Evolutionary conservation across 1,139 yeast genomes (phyloP), one percentile per base, ranked within the genome.

Genomic region (Lodderomyces elongisporus): DNA sequence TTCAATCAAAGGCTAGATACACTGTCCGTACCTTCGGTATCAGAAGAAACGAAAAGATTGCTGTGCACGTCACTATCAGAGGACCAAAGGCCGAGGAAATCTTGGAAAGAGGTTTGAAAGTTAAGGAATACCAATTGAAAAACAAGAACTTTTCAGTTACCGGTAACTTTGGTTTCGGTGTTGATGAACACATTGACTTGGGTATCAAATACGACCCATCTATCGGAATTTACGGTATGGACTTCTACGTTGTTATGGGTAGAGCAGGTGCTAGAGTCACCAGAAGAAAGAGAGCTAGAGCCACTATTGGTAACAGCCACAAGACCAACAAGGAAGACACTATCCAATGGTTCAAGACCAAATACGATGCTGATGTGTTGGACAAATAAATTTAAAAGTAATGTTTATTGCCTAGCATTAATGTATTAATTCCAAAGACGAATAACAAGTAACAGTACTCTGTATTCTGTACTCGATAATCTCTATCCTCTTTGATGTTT

Each of bases 11-110:
- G 84, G 98, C 98, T 61, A 85, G 98, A 79, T 91, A 91, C 88
- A 91, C 98, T 54, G 96, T 91, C 66, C 87, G 99, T 85, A 85
- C 97, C 49, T 91, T 91, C 74, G 96, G 97, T 81, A 91, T 91
- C 81, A 88, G 99, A 83, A 87, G 99, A 85, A 91, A 91, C 77
- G 99, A 91, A 77, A 89, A 91, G 83, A 91, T 91, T 64, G 88
- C 98, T 52, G 97, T 89, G 57, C 98, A 91, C 75, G 99, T 91
- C 55, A 91, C 99, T 67, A 79, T 91, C 73, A 88, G 99, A 80
- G 99, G 99, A 60, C 97, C 98, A 77, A 82, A 82, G 85, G 98
- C 99, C 62, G 98, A 91, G 79, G 99, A 91, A 79, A 91, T 91
- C 76, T 81, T 91, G 67, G 99, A 91, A 81, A 87, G 99, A 79